Evolutionary conservation across 164 flowering plant species (phyloP).

Genomic region (Kingdonia uniflora): DNA sequence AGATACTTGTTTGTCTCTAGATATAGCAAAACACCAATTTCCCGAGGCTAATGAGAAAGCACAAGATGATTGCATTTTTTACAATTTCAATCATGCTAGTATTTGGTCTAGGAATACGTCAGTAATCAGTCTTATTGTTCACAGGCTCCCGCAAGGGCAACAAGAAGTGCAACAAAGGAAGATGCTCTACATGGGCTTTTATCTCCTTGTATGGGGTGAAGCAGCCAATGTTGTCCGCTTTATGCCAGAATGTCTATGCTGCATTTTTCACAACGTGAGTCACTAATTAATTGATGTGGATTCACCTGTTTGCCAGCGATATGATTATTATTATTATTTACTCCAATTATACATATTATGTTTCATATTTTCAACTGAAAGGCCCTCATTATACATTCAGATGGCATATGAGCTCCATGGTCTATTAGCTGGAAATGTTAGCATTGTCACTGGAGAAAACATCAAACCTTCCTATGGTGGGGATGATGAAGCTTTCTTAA

Average conservation of each 20-base stretch:
- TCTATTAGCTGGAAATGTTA: constrained; percentile 90
- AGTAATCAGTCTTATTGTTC: background rate
- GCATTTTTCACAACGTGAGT: constrained; percentile 92
- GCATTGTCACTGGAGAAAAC: constrained; percentile 92
- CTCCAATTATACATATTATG: too few relatives aligned
- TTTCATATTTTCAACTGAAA: background rate
- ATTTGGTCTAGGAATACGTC: too few relatives aligned
- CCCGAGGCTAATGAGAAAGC: too few relatives aligned
- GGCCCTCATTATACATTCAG: constrained; percentile 20
- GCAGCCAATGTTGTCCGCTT: constrained; percentile 94
- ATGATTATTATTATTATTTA: too few relatives aligned
- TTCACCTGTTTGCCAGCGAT: too few relatives aligned
- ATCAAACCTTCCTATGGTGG: constrained; percentile 99
- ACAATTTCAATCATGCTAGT: too few relatives aligned
- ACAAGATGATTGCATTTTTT: too few relatives aligned
- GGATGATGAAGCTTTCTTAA: constrained; percentile 90
- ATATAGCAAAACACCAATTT: too few relatives aligned
- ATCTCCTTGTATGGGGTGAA: constrained; percentile 99
- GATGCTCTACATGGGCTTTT: constrained; percentile 90
- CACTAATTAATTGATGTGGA: constrained; percentile 1
- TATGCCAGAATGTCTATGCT: constrained; percentile 98
- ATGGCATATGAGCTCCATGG: constrained; percentile 99
- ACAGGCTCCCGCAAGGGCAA: constrained; percentile 80
- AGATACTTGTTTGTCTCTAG: too few relatives aligned
- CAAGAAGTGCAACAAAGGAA: constrained; percentile 89